Conservation (phyloP, 169 alveolate genomes). For the Amoebophrya sp. region DNA sequence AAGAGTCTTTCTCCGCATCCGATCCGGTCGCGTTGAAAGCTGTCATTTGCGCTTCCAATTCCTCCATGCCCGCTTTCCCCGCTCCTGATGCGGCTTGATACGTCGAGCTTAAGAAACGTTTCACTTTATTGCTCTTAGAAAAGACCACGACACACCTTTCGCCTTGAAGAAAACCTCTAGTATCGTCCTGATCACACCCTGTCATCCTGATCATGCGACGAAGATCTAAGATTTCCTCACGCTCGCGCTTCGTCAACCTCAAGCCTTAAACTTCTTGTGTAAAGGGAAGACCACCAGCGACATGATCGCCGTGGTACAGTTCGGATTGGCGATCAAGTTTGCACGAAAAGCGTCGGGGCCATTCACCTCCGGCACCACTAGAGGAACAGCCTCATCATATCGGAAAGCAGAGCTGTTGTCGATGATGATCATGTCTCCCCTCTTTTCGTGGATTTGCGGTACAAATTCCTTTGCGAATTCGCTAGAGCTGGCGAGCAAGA, state of each 20-base stretch:
- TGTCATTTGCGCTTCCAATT: slow-evolving; percentile 37
- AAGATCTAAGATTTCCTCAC: slow-evolving; percentile 18
- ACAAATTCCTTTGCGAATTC: background rate
- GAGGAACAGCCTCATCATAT: slow-evolving; percentile 31
- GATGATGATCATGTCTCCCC: background rate
- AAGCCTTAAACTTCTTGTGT: slow-evolving; percentile 39
- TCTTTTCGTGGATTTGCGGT: background rate
- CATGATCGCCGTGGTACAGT: slow-evolving; percentile 48
- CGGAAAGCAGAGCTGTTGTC: slow-evolving; percentile 28
- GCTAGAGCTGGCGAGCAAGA: background rate
- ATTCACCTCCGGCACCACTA: slow-evolving; percentile 50
- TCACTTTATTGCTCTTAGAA: background rate
- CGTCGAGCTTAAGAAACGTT: slow-evolving; percentile 42
- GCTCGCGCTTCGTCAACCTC: slow-evolving; percentile 43
- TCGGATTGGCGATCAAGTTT: slow-evolving; percentile 48
- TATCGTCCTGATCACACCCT: background rate
- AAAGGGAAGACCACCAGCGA: slow-evolving; percentile 35
- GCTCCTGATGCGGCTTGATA: slow-evolving; percentile 53
- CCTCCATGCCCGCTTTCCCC: slow-evolving; percentile 50
- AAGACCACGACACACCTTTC: background rate
- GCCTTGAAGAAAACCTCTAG: background rate
- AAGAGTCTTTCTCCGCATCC: too few species aligned
- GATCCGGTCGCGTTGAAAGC: background rate
- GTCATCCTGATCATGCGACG: background rate
- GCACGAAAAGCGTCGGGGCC: background rate